Base-by-base conservation (phyloP, 345 rosid species). In the Syzygium grande region DNA sequence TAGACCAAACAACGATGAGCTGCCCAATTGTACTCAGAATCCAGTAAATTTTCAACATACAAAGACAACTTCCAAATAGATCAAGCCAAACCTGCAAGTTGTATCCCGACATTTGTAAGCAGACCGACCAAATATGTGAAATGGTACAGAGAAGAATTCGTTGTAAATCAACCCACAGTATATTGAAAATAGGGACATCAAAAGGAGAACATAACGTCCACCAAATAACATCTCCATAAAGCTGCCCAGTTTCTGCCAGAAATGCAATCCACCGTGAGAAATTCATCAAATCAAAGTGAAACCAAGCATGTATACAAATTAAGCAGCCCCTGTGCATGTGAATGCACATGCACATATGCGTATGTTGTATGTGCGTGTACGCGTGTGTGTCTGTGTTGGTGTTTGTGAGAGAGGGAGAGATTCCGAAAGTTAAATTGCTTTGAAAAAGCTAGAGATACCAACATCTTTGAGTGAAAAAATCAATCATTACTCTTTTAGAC, bases 221-320 rank as follows among this genome's bases (percentile, higher is more conserved):
- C 99, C 98, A 88, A 97, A 97, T 84, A 96, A 93, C 98, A 97
- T 94, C 93, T 96, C 99, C 99, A 97, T 97, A 92, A 97, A 97
- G 95, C 99, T 97, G 91, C 99, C 99, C 61, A 95, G 98, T 95
- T 95, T 97, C 99, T 97, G 94, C 85, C 84, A 91, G 87, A 68
- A 87, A 56, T 86, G 34, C 51, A 84, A 87, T 43, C 38, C 34
- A 55, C 58, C 52, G 79, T 77, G 84, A 55, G 29, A 83, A 19
- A 87, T 87, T 59, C 63, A 79, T 52, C 58, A 30, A 30, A 51
- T 43, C 13, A 58, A 17, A 27, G 5, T 34, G 11, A 23, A 65
- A 86, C 73, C 84, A 21, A 29, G 30, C 29, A 17, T 52, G 25
- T 38, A 73, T 11, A 34, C 83, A 19, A 68, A 38, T 73, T 38